Percentiles rank a stretch among this genome's conserved stretches.
Conservation (phyloP, 2,329 filamentous ascomycete genomes). For the Trichoderma polysporum region DNA sequence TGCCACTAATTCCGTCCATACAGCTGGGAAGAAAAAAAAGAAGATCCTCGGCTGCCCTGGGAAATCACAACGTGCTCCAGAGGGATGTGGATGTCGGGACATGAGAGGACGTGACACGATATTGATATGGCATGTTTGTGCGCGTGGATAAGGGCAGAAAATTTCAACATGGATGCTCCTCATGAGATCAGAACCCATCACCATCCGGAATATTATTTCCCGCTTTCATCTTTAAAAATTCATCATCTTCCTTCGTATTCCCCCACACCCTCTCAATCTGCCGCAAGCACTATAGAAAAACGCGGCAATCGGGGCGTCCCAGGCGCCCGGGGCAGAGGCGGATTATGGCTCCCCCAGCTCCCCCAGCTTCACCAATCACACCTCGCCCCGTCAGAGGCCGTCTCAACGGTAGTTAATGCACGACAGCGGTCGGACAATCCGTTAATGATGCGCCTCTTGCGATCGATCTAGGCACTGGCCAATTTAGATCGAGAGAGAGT, state of each 20-base stretch:
- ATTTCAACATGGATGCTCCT: too few relatives aligned
- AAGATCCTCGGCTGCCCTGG: background rate
- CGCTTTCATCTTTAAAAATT: background rate
- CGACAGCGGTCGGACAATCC: conserved; percentile 2
- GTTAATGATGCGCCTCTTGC: background rate
- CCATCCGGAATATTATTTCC: background rate
- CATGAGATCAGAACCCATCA: background rate
- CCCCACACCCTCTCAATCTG: background rate
- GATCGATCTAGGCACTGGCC: conserved; percentile 17
- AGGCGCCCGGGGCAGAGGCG: background rate
- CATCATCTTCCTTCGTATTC: background rate
- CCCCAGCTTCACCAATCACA: conserved; percentile 18
- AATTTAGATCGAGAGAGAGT: background rate
- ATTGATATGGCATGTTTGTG: background rate
- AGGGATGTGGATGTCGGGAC: too few relatives aligned
- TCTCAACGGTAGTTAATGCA: background rate
- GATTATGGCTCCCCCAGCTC: background rate
- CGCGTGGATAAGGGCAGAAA: too few relatives aligned
- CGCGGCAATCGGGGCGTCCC: background rate
- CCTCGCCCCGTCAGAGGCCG: conserved; percentile 18
- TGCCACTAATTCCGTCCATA: background rate
- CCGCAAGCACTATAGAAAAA: conserved; percentile 4
- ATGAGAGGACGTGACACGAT: background rate
- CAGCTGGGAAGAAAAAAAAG: background rate
- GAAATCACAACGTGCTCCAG: background rate